Percentiles rank a stretch among this genome's conserved stretches.
Evolutionary conservation across 2,329 filamentous ascomycete species (phyloP).

Genomic region (Akanthomyces dipterigenus): DNA sequence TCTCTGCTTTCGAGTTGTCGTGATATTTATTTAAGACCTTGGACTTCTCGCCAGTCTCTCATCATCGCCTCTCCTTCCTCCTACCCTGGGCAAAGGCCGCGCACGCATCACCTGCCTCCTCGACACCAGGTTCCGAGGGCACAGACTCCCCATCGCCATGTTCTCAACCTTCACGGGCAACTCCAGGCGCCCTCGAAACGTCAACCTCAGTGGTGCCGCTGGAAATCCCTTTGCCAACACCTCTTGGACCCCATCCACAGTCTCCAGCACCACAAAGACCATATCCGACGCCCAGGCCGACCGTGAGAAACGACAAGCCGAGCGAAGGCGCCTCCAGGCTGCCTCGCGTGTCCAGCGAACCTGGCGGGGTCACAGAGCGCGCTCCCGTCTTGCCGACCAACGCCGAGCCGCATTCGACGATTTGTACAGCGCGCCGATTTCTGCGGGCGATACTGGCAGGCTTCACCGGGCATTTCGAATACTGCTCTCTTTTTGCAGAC

Average conservation of each 20-base stretch:
- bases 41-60: background rate
- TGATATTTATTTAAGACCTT: background rate
- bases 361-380: conserved; percentile 71
- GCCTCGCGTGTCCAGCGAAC: conserved; percentile 66
- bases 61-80: background rate
- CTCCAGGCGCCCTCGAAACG: conserved; percentile 78
- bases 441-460: conserved; percentile 28
- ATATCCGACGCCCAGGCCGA: conserved; percentile 84
- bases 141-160: conserved; percentile 45
- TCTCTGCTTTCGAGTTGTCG: background rate
- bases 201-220: conserved; percentile 84
- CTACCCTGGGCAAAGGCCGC: background rate
- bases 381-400: conserved; percentile 48
- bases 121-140: background rate
- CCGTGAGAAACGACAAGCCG: conserved; percentile 69
- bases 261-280: conserved; percentile 64
- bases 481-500: conserved; percentile 44
- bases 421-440: conserved; percentile 37
- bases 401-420: conserved; percentile 59
- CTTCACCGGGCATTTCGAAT: conserved; percentile 38
- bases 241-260: conserved; percentile 48
- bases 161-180: conserved; percentile 87
- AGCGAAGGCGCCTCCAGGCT: conserved; percentile 70
- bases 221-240: conserved; percentile 70
- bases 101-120: background rate